Evolutionary conservation across 2,329 filamentous ascomycete species (phyloP), one percentile per base, ranked within the genome.

Genomic region (Pleoardoris graminearum): DNA sequence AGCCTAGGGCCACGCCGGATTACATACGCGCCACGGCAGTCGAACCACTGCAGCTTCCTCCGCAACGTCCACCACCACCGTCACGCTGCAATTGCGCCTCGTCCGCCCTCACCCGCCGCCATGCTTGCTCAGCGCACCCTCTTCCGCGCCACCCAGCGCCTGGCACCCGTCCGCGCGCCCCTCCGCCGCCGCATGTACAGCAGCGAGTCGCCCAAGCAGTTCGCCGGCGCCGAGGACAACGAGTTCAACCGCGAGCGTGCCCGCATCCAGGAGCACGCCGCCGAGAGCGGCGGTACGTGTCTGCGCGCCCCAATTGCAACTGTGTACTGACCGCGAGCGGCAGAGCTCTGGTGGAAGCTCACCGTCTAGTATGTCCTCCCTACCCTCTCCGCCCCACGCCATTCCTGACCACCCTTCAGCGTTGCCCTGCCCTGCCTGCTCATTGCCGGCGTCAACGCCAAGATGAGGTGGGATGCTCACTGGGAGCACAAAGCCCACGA

Each of bases 331-430:
- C 33, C 19, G 16, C 29, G 30, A 22, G 37, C 27, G 8, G 50
- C 72, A 96, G 93, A 91, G 70, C 85, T 96, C 70, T 99, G 94
- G 94, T 87, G 85, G 78, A 97, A 95, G 83, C 87, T 97, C 69
- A 94, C 91, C 61, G 82, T 97, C 82, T 97, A 90, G 92, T 97
- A 90, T 79, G 89, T 80, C 63, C 50, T 38, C 21, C 41, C 49
- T 60, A 61, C 33, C 36, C 36, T 14, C 54, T n/a, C 33, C 32
- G 36, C 27, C 46, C 47, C 47, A 27, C 29, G 14, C 36, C 32
- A 30, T 16, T 11, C 41, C 25, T 63, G 62, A 52, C 65, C 55
- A 55, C 50, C n/a, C n/a, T 23, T 41, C 73, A 96, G 92, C 77
- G 87, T 82, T 70, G 85, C 89, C 62, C 79, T 88, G 61, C 92